phyloP scores from a whole-genome alignment of 768 basidiomycete genomes.

The Mycena kentingensis region DNA sequence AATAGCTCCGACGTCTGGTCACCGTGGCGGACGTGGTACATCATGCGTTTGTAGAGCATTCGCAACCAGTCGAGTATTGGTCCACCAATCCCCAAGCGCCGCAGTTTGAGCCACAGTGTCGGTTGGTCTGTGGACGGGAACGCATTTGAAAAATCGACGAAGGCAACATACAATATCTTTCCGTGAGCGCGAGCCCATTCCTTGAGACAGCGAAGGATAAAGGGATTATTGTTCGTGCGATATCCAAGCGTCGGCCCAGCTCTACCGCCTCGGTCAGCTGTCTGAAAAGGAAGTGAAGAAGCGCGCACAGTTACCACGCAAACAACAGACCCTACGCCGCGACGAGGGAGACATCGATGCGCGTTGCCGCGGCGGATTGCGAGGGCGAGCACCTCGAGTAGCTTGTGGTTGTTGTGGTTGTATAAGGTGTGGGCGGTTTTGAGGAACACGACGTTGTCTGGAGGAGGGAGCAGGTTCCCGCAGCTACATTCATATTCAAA shows the following conservation, averaged over 20 bases:
- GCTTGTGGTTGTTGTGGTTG: slow-evolving; percentile 78
- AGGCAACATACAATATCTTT: slow-evolving; percentile 19
- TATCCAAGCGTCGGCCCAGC: too few species aligned
- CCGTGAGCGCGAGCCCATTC: slow-evolving; percentile 16
- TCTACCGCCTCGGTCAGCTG: too few species aligned
- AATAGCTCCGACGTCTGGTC: slow-evolving; percentile 19
- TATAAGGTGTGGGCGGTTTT: slow-evolving; percentile 89
- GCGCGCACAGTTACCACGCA: too few species aligned
- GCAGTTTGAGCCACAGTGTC: slow-evolving; percentile 30
- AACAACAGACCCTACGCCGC: too few species aligned
- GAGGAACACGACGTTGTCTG: slow-evolving; percentile 90
- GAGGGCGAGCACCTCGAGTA: slow-evolving; percentile 87
- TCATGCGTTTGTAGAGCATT: slow-evolving; percentile 18
- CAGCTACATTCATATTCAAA: too few species aligned
- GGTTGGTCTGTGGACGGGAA: slow-evolving; percentile 32
- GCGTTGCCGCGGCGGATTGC: slow-evolving; percentile 85
- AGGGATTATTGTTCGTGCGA: slow-evolving; percentile 32
- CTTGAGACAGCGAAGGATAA: slow-evolving; percentile 22
- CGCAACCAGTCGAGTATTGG: slow-evolving; percentile 25
- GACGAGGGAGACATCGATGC: too few species aligned
- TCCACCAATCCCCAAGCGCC: slow-evolving; percentile 17
- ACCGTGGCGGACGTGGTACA: slow-evolving; percentile 21
- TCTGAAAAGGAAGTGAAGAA: too few species aligned
- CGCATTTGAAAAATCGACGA: slow-evolving; percentile 28
- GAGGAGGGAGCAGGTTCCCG: slow-evolving; percentile 86